Evolutionary conservation across 164 flowering plant species (phyloP).

Genomic region (Piper longum): DNA sequence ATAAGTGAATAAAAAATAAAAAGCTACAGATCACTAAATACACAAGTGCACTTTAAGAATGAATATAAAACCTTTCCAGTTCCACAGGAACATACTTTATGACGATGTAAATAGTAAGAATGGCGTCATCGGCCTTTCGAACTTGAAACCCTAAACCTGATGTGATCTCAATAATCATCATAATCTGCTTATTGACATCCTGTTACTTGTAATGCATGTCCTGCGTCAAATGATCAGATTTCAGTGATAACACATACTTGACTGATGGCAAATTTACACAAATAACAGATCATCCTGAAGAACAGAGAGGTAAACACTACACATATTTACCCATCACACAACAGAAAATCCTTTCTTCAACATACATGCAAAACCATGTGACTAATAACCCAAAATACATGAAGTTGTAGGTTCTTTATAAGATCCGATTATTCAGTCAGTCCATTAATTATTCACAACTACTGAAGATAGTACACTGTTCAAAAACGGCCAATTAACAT

Average conservation of each 20-base stretch:
- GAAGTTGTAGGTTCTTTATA: too few relatives aligned
- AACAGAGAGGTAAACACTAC: too few relatives aligned
- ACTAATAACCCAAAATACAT: too few relatives aligned
- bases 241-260: background rate
- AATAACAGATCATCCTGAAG: too few relatives aligned
- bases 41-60: background rate
- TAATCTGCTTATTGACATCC: constrained; percentile 16
- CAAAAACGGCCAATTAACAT: too few relatives aligned
- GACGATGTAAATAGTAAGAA: background rate
- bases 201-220: constrained; percentile 65
- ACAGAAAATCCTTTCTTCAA: too few relatives aligned
- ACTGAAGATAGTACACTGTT: too few relatives aligned
- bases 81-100: background rate
- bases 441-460: too few relatives aligned
- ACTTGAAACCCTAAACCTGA: background rate
- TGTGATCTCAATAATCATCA: background rate
- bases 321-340: too few relatives aligned
- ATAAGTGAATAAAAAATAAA: too few relatives aligned
- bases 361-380: too few relatives aligned
- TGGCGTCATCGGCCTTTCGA: background rate
- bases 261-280: background rate
- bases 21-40: background rate
- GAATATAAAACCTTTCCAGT: background rate
- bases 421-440: too few relatives aligned
- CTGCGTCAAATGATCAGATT: constrained; percentile 18